These are phyloP conservation scores for Clonostachys rosea DNA, from an alignment of 2,329 filamentous ascomycete species.

Conservation along the genomic window DNA sequence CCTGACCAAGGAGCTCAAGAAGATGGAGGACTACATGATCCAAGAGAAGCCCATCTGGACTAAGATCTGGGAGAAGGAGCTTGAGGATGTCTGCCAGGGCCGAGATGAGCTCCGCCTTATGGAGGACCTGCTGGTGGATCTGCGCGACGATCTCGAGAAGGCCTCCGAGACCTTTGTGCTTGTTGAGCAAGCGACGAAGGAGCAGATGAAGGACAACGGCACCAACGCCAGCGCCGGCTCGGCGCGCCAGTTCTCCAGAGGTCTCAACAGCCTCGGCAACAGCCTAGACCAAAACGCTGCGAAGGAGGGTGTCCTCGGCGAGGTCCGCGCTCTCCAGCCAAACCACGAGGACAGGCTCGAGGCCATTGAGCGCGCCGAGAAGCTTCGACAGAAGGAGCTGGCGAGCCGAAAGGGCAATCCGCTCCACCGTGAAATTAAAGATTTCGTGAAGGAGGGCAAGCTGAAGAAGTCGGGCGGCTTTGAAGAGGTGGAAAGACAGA, in stretches of 20 bases:
- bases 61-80: conserved; percentile 98
- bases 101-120: conserved; percentile 92
- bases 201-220: conserved; percentile 78
- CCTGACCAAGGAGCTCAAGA: conserved; percentile 83
- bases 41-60: conserved; percentile 96
- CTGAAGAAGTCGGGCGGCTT: conserved; percentile 95
- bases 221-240: conserved; percentile 43
- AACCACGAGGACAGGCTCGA: conserved; percentile 93
- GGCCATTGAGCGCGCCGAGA: conserved; percentile 96
- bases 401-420: conserved; percentile 69
- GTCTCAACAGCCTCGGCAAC: conserved; percentile 47
- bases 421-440: conserved; percentile 79
- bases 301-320: conserved; percentile 87
- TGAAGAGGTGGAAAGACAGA: conserved; percentile 84
- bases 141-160: conserved; percentile 94
- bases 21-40: conserved; percentile 87
- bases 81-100: conserved; percentile 94
- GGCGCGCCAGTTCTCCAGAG: conserved; percentile 51
- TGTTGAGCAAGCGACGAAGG: conserved; percentile 96
- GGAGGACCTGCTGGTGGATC: conserved; percentile 88
- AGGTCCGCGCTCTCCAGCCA: conserved; percentile 87
- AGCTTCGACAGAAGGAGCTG: conserved; percentile 82
- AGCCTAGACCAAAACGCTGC: conserved; percentile 69
- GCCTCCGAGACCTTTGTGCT: conserved; percentile 89
- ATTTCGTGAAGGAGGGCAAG: conserved; percentile 84